Evolutionary conservation across 108 stramenopile species (phyloP), one percentile per base, ranked within the genome.

Genomic region (Skeletonema costatum): DNA sequence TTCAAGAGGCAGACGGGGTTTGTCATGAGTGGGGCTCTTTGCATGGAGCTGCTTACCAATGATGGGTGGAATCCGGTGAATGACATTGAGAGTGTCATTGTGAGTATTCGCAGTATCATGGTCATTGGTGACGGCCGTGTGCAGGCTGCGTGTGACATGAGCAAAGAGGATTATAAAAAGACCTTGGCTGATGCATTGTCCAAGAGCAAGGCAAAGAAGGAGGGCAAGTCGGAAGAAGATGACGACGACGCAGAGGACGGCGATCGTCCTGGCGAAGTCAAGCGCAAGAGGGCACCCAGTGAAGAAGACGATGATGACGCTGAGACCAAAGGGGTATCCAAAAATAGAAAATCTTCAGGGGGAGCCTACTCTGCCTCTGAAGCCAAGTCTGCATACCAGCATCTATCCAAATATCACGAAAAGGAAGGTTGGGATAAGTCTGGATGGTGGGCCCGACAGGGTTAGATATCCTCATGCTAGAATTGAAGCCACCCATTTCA

Each of bases 61-160:
- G 91, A 97, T 56, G 96, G 96, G 38, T 97, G 96, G 96, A 97
- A 95, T 60, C 94, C 96, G 7, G 87, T 95, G 60, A 97, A 97
- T 69, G 96, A 97, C 68, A 97, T 97, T 78, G 96, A 97, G 64
- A 87, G 81, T 82, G 96, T 97, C 66, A 95, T 97, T 79, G 96
- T 97, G 11, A 89, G 88, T 29, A 87, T 97, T 58, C 92, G 96
- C 46, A 92, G 91, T 32, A 89, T 96, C 31, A 82, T 97, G 77
- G 96, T 96, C 50, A 93, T 97, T 38, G 96, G 96, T 0, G 92
- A 97, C 68, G 96, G 94, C 11, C 84, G 94, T 11, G 67, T 95
- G 17, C 74, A 90, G 66, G 90, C 92, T 11, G 94, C 92, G 0
- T 69, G 72, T 30, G 84, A 92, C 8, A 73, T 95, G 69, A 21